phyloP scores from a whole-genome alignment of 768 basidiomycete genomes.

The Hygrocybe punicea region DNA sequence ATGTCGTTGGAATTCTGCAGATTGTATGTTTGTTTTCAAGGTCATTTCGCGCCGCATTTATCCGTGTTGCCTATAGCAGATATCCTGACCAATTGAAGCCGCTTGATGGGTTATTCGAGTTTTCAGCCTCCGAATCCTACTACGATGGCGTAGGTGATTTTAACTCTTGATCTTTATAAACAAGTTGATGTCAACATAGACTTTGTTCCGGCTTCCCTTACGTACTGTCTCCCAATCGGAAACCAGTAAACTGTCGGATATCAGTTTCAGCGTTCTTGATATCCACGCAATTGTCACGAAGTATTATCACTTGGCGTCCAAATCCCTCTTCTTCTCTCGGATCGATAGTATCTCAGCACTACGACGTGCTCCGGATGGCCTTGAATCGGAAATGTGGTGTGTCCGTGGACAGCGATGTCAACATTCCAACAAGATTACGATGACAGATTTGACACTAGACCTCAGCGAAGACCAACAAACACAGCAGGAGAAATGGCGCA shows the following conservation, averaged over 20 bases:
- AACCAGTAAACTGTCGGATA: slow-evolving; percentile 20
- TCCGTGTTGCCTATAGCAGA: slow-evolving; percentile 3
- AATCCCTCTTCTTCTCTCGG: slow-evolving; percentile 43
- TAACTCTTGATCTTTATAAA: not conserved
- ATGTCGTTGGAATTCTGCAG: no score
- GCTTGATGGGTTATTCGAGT: slow-evolving; percentile 42
- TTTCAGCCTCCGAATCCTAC: slow-evolving; percentile 23
- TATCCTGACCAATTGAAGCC: slow-evolving; percentile 42
- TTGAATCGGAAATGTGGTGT: not conserved
- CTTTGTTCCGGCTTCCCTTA: slow-evolving; percentile 48
- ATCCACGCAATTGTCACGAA: slow-evolving; percentile 27
- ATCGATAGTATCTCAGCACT: slow-evolving; percentile 12
- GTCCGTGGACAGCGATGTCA: no score
- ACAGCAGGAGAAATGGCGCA: not conserved
- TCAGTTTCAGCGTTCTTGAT: slow-evolving; percentile 24
- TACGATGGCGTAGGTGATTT: slow-evolving; percentile 41
- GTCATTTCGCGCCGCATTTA: slow-evolving; percentile 12
- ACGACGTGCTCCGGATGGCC: no score
- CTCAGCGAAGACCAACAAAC: no score
- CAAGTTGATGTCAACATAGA: slow-evolving; percentile 24
- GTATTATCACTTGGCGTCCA: slow-evolving; percentile 30
- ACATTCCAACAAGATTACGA: no score
- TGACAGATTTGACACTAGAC: no score
- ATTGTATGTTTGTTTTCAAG: not conserved
- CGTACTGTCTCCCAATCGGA: slow-evolving; percentile 27